These are phyloP conservation scores for Sarcocystis neurona DNA, from an alignment of 169 alveolate genomes.

Conservation along the genomic window DNA sequence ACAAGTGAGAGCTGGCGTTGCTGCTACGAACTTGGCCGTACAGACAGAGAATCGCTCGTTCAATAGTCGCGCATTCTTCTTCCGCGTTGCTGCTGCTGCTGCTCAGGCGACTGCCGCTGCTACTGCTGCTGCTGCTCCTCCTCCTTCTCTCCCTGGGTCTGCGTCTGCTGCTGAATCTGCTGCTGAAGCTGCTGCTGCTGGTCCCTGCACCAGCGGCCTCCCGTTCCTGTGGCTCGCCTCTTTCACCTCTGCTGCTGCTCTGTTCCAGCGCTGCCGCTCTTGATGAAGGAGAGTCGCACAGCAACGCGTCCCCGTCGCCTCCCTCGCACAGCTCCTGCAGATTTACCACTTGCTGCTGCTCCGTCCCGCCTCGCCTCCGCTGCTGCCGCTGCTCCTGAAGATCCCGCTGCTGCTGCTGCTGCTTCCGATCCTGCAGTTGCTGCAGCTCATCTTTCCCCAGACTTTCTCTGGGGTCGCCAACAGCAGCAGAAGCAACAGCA, in stretches of 20 bases:
- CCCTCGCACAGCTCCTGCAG: neutral
- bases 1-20: slow-evolving; percentile 13
- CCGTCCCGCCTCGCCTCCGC: too few species aligned
- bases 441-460: too few species aligned
- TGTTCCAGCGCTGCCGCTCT: neutral
- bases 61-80: neutral
- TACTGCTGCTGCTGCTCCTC: neutral
- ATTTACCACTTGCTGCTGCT: too few species aligned
- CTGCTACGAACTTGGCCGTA: slow-evolving; percentile 26
- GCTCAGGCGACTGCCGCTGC: neutral
- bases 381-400: too few species aligned
- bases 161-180: neutral
- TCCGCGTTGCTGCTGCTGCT: neutral
- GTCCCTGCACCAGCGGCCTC: neutral
- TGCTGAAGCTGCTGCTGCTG: neutral
- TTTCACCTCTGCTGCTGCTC: neutral
- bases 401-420: too few species aligned
- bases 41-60: slow-evolving; percentile 1
- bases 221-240: neutral
- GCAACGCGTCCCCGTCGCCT: neutral
- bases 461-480: too few species aligned
- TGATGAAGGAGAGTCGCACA: neutral
- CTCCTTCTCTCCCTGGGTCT: neutral
- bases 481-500: neutral
- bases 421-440: too few species aligned